Base-by-base conservation (phyloP, 2,329 filamentous ascomycete genomes). In the Colletotrichum salicis region DNA sequence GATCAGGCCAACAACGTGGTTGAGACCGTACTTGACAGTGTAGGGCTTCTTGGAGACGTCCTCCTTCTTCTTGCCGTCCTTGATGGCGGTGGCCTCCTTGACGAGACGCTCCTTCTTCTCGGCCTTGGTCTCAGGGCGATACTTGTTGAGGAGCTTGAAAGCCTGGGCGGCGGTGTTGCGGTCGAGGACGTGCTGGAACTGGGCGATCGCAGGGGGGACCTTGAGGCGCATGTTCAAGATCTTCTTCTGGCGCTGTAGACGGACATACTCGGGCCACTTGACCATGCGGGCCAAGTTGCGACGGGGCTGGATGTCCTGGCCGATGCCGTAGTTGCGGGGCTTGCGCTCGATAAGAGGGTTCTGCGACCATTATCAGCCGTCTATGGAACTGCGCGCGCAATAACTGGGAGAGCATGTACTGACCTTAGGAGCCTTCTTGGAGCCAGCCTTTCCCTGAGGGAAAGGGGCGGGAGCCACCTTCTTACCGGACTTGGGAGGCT, bases 1-100 rank as follows among this genome's bases (percentile, higher is more conserved):
- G 80, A 97, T 94, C 79, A 97, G 90, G 78, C 94, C 95, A 78
- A 97, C 95, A 77, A 99, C 96, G 90, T 99, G 96, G 93, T 99
- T 99, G 81, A 99, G 92, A 89, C 96, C 96, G 88, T 98, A 99
- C 93, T 99, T 99, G 91, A 96, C 95, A 78, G 93, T 88, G 88
- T 98, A 99, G 82, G 96, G 96, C 94, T 99, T 99, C 94, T 98
- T 98, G 93, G 91, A 94, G 84, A 97, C 96, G 82, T 97, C 95
- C 91, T 99, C 97, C 94, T 98, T 98, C 94, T 98, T 99, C 94
- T 98, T 98, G 86, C 97, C 96, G 87, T 98, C 95, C 85, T 95
- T 92, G 85, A 99, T 91, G 82, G 96, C 97, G 80, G 95, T 97
- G 77, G 97, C 96, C 91, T 99, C 96, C 91, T 97, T 95, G 85